These are phyloP conservation scores for Ceratocystis colombiana DNA, from an alignment of 2,329 filamentous ascomycete species.

Conservation along the genomic window DNA sequence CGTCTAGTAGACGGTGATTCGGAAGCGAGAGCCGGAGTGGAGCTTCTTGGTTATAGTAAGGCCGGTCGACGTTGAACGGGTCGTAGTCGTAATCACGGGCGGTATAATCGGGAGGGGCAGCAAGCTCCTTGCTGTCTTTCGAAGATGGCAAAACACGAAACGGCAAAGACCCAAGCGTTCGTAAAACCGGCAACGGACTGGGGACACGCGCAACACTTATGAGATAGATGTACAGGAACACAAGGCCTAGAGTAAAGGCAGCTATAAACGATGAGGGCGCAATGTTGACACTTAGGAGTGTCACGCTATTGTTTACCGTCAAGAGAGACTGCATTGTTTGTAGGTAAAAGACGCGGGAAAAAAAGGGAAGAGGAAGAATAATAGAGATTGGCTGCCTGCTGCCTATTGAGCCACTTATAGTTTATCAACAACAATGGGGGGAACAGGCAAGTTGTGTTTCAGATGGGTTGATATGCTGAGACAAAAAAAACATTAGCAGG, in stretches of 20 bases:
- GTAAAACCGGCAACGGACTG: slow-evolving; percentile 23
- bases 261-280: slow-evolving; percentile 49
- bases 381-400: slow-evolving; percentile 9
- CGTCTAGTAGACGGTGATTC: background rate
- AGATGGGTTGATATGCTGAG: no score
- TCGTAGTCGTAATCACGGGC: slow-evolving; percentile 19
- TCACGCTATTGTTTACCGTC: slow-evolving; percentile 52
- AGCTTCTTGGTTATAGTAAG: background rate
- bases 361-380: slow-evolving; percentile 3
- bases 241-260: slow-evolving; percentile 40
- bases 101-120: slow-evolving; percentile 11
- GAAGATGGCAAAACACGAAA: slow-evolving; percentile 14
- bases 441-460: background rate
- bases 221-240: slow-evolving; percentile 44
- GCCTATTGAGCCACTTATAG: background rate
- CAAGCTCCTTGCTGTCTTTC: slow-evolving; percentile 6
- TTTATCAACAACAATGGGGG: background rate
- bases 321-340: slow-evolving; percentile 48
- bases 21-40: background rate
- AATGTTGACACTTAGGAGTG: slow-evolving; percentile 49
- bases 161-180: slow-evolving; percentile 20
- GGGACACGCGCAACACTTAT: slow-evolving; percentile 22
- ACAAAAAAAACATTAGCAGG: no score
- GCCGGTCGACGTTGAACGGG: slow-evolving; percentile 15
- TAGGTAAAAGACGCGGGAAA: background rate